Evolutionary conservation across 2,329 filamentous ascomycete genomes (phyloP).

Genomic region (Zelopaecilomyces penicillatus): DNA sequence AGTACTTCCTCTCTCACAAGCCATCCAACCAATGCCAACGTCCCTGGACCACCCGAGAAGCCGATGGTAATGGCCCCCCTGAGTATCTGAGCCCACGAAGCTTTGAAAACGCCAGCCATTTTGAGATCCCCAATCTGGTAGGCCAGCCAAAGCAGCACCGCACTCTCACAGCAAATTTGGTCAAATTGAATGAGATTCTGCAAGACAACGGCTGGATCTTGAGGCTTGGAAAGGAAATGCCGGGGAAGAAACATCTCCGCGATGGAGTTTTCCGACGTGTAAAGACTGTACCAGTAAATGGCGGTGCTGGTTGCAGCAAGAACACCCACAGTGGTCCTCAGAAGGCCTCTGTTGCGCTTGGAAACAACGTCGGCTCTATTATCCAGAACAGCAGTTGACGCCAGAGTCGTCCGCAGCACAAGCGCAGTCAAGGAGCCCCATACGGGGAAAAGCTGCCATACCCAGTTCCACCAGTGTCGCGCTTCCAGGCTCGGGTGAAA

Average conservation of each 20-base stretch:
- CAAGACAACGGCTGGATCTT: slow-evolving; percentile 8
- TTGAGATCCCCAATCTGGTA: slow-evolving; percentile 18
- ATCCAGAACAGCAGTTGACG: not conserved
- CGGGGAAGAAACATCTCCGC: slow-evolving; percentile 16
- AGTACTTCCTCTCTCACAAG: slow-evolving; percentile 4
- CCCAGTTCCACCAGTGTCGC: slow-evolving; percentile 22
- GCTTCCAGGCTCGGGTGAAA: slow-evolving; percentile 14
- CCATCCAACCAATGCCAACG: slow-evolving; percentile 4
- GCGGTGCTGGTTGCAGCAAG: slow-evolving; percentile 6
- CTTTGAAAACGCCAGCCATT: slow-evolving; percentile 5
- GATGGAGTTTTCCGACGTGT: slow-evolving; percentile 1
- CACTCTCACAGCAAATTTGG: slow-evolving; percentile 14
- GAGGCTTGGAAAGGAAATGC: slow-evolving; percentile 14
- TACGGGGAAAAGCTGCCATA: slow-evolving; percentile 22
- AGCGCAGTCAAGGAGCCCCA: slow-evolving; percentile 16
- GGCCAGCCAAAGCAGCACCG: slow-evolving; percentile 16
- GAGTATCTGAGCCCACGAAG: slow-evolving; percentile 6
- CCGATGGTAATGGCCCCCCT: not conserved
- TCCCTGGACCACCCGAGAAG: slow-evolving; percentile 3
- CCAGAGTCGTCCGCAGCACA: slow-evolving; percentile 5
- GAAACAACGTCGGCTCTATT: not conserved
- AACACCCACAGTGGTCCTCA: not conserved
- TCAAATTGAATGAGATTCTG: slow-evolving; percentile 20
- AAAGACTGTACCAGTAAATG: slow-evolving; percentile 15
- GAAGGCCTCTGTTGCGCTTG: not conserved